Evolutionary conservation across 2,329 filamentous ascomycete genomes (phyloP), one percentile per base, ranked within the genome.

Genomic region (Aureobasidium sp.): DNA sequence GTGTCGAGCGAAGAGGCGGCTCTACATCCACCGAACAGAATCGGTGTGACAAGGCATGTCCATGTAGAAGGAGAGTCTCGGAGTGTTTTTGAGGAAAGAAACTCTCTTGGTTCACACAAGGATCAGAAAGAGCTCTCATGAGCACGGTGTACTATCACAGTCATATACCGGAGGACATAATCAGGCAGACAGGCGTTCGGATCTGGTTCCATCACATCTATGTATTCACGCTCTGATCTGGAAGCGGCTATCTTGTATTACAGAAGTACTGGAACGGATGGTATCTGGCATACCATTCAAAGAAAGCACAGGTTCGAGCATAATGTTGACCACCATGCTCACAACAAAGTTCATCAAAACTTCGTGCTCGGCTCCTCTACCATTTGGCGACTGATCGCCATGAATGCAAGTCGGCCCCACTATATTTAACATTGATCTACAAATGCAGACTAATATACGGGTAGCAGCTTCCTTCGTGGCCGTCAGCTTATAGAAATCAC

Each of bases 51-150:
- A 7, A 58, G 41, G 27, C 54, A 58, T 10, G 21, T 58, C 13
- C 54, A 58, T 9, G 54, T 58, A 2, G 54, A 58, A 47, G 54
- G 42, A 58, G 54, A 58, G 21, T 58, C 54, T 34, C 41, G 54
- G 15, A 58, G 41, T 37, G 41, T 47, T 8, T 47, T 27, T 5
- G 54, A 58, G 8, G 54, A 47, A 16, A 58, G 54, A 15, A 58
- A 8, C 27, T 58, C 54, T 37, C 42, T 58, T 10, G 30, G 54
- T 21, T 58, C 54, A 2, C 42, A 37, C 13, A 58, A 58, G 25
- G 54, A 58, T 37, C 41, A 47, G 13, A 47, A 30, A 32, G 41
- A 58, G 15, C 54, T 58, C 32, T 58, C 54, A 11, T 58, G 54
- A 58, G 30, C 15, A 21, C 11, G 2, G n/a, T 7, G 7, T 1